A percentile compares a stretch with the other conserved stretches of the same genome.
phyloP scores from a whole-genome alignment of 2,329 filamentous ascomycete genomes.

The Neofusicoccum sp. region DNA sequence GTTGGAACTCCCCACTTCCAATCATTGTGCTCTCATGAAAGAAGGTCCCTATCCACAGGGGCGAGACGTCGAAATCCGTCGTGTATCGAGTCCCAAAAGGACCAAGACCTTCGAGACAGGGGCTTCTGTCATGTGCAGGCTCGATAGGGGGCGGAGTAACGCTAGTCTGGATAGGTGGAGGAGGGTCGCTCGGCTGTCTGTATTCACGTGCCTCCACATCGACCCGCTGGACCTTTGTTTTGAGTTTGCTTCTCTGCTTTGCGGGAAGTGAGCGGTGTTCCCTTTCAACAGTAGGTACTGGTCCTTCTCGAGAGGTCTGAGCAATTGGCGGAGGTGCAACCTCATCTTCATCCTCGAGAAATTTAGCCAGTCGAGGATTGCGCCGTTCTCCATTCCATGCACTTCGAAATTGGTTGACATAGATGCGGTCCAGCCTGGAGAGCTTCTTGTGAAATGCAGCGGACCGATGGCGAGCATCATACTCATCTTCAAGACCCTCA shows the following conservation, averaged over 20 bases:
- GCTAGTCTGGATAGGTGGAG: slow-evolving; percentile 18
- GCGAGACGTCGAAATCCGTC: slow-evolving; percentile 52
- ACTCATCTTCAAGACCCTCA: slow-evolving; percentile 42
- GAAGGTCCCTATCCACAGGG: slow-evolving; percentile 52
- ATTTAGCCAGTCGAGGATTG: slow-evolving; percentile 33
- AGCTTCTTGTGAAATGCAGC: slow-evolving; percentile 38
- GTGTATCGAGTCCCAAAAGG: slow-evolving; percentile 52
- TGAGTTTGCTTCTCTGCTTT: slow-evolving; percentile 26
- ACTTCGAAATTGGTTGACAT: slow-evolving; percentile 19
- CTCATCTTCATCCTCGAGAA: slow-evolving; percentile 33
- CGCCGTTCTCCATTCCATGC: slow-evolving; percentile 16
- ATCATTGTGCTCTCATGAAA: slow-evolving; percentile 58
- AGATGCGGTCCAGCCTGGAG: slow-evolving; percentile 30
- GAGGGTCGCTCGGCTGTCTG: slow-evolving; percentile 44
- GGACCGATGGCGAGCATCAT: slow-evolving; percentile 33
- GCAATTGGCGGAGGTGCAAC: slow-evolving; percentile 19
- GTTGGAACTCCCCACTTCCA: slow-evolving; percentile 55
- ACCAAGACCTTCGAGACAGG: slow-evolving; percentile 43
- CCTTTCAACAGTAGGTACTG: neutral
- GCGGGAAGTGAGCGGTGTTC: neutral
- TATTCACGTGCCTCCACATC: slow-evolving; percentile 47
- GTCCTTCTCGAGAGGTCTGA: neutral
- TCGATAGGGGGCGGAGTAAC: neutral
- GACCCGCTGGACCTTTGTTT: slow-evolving; percentile 45
- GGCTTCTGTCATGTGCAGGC: slow-evolving; percentile 2